Conservation (phyloP, 202 grass and related monocot genomes). For the Sporobolus alterniflorus region DNA sequence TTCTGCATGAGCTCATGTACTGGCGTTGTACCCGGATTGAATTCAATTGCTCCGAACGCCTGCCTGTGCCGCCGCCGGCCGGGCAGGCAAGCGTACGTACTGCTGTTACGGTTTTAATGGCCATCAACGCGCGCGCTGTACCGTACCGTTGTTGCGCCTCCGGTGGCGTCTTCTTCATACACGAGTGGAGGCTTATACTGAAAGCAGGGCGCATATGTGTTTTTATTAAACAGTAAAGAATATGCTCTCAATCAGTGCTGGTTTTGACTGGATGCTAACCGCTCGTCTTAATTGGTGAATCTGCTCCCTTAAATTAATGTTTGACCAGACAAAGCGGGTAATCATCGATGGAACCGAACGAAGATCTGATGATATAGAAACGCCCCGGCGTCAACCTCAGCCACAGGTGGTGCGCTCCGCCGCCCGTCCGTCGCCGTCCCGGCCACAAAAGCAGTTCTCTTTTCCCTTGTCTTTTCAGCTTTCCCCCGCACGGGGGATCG, state of each 20-base stretch:
- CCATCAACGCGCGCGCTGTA: neutral
- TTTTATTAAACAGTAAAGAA: neutral
- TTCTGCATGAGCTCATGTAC: neutral
- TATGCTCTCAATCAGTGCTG: neutral
- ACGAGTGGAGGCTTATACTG: too few species aligned
- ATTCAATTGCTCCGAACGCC: neutral
- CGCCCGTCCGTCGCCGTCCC: neutral
- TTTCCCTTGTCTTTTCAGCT: too few species aligned
- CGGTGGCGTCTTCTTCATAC: neutral
- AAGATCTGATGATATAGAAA: neutral
- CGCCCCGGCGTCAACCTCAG: neutral
- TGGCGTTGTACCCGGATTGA: neutral
- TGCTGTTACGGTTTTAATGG: neutral
- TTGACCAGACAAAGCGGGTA: neutral
- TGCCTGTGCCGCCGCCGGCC: neutral
- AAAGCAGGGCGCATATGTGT: neutral
- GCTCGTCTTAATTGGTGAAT: neutral
- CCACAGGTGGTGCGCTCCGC: neutral
- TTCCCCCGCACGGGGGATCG: too few species aligned
- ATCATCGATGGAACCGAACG: neutral
- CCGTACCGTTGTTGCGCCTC: neutral
- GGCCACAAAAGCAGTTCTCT: neutral
- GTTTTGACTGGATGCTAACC: neutral
- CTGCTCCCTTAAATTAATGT: neutral
- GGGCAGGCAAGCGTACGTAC: neutral